These are phyloP conservation scores for Adansonia madagascariensis DNA, from an alignment of 441 rosid genomes.

Conservation along the genomic window DNA sequence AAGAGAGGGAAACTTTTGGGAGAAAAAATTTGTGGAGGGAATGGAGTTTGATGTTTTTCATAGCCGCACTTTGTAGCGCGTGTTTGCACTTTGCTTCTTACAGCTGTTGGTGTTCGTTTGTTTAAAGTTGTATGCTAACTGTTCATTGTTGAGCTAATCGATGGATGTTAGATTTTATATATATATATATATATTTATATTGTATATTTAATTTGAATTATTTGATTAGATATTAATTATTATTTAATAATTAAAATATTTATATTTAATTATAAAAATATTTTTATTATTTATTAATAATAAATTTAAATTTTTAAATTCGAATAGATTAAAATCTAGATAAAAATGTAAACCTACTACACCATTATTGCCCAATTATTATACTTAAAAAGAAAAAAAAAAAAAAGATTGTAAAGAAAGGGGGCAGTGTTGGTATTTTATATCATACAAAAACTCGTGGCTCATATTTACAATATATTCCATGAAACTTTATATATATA, in stretches of 20 bases:
- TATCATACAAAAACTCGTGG: background rate
- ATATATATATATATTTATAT: too few relatives aligned
- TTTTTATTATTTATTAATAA: background rate
- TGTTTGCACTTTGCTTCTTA: background rate
- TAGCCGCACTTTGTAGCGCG: background rate
- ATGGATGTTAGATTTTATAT: too few relatives aligned
- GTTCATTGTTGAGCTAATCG: too few relatives aligned
- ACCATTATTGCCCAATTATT: too few relatives aligned
- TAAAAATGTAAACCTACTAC: too few relatives aligned
- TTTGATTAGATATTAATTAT: too few relatives aligned
- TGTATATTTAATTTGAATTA: too few relatives aligned
- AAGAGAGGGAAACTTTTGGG: slow-evolving; percentile 17
- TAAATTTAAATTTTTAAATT: background rate
- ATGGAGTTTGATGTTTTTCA: background rate
- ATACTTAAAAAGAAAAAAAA: too few relatives aligned
- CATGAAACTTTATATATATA: background rate
- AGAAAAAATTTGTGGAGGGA: slow-evolving; percentile 18
- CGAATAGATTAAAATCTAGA: too few relatives aligned
- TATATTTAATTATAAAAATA: background rate
- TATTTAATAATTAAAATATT: background rate
- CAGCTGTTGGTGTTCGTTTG: background rate
- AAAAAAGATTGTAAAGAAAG: background rate
- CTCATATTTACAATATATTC: background rate
- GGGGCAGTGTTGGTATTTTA: background rate
- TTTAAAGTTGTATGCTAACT: background rate